Evolutionary conservation across 495 filamentous ascomycete genomes (phyloP).

Genomic region (Aspergillus ellipticus): DNA sequence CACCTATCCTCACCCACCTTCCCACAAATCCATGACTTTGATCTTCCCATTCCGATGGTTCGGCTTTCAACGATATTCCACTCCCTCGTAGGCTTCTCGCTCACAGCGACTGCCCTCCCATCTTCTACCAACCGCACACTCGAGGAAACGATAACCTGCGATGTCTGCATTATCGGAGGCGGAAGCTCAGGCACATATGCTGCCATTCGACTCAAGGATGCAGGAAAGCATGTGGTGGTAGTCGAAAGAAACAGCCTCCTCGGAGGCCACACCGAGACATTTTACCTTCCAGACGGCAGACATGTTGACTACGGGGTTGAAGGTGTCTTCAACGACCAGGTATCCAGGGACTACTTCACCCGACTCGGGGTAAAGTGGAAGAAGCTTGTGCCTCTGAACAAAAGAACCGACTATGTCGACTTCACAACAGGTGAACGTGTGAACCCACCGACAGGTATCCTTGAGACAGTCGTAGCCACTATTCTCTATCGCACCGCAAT

Average conservation of each 20-base stretch:
- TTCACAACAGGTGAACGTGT: conserved; percentile 38
- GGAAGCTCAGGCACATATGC: conserved; percentile 47
- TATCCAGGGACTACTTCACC: conserved; percentile 36
- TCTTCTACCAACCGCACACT: background rate
- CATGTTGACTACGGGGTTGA: conserved; percentile 46
- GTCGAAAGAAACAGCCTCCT: conserved; percentile 40
- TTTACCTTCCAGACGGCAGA: conserved; percentile 34
- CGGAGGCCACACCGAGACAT: conserved; percentile 49
- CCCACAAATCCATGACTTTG: background rate
- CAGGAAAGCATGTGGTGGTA: conserved; percentile 37
- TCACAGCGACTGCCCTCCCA: background rate
- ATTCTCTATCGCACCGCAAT: conserved; percentile 23
- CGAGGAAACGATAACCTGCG: conserved; percentile 17
- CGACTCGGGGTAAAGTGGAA: conserved; percentile 27
- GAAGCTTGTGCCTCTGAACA: conserved; percentile 26
- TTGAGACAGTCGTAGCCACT: conserved; percentile 32
- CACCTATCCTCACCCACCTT: background rate
- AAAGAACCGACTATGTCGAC: conserved; percentile 21
- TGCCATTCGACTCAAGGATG: conserved; percentile 38
- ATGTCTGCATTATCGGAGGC: conserved; percentile 50
- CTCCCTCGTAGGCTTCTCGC: background rate
- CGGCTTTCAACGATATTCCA: background rate
- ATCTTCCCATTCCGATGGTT: background rate
- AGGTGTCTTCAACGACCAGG: conserved; percentile 33
- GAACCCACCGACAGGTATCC: conserved; percentile 36